Conservation (phyloP, 305 asterid genomes). For the Rubia balearica region DNA sequence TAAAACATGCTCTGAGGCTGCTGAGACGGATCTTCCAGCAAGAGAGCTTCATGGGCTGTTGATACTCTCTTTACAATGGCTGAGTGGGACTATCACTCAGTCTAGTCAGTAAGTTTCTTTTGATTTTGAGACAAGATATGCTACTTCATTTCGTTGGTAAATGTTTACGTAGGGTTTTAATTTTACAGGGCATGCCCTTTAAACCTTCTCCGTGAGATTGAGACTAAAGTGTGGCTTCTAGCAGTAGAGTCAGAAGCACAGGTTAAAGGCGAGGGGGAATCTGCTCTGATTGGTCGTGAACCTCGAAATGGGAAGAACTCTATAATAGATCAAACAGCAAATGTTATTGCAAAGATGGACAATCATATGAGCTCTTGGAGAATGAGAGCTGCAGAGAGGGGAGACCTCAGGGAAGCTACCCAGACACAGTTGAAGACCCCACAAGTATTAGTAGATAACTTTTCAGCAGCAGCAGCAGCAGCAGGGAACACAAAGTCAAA, state of each 20-base stretch:
- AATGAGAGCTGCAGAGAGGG: constrained; percentile 51
- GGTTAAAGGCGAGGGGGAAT: constrained; percentile 71
- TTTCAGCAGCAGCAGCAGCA: constrained; percentile 32
- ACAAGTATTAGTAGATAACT: constrained; percentile 38
- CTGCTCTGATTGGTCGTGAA: constrained; percentile 41
- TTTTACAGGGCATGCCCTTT: constrained; percentile 72
- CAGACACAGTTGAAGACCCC: constrained; percentile 50
- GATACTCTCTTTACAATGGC: constrained; percentile 90
- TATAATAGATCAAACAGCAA: constrained; percentile 76
- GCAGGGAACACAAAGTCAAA: constrained; percentile 53
- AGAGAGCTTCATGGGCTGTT: constrained; percentile 86
- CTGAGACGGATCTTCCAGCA: constrained; percentile 81
- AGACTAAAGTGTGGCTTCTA: constrained; percentile 96
- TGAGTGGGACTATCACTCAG: constrained; percentile 81
- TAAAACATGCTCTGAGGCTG: constrained; percentile 86
- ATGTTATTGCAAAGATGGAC: constrained; percentile 67
- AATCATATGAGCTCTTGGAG: constrained; percentile 50
- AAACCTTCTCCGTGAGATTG: constrained; percentile 89
- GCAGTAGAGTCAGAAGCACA: constrained; percentile 96
- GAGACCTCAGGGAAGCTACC: constrained; percentile 52
- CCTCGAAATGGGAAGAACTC: constrained; percentile 62
- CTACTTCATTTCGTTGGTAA: constrained; percentile 14
- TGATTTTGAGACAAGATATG: background rate
- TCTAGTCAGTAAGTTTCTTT: constrained; percentile 65
- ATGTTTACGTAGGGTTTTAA: background rate